These are phyloP conservation scores for Apiosordaria backusii DNA, from an alignment of 495 filamentous ascomycete genomes.

Conservation along the genomic window DNA sequence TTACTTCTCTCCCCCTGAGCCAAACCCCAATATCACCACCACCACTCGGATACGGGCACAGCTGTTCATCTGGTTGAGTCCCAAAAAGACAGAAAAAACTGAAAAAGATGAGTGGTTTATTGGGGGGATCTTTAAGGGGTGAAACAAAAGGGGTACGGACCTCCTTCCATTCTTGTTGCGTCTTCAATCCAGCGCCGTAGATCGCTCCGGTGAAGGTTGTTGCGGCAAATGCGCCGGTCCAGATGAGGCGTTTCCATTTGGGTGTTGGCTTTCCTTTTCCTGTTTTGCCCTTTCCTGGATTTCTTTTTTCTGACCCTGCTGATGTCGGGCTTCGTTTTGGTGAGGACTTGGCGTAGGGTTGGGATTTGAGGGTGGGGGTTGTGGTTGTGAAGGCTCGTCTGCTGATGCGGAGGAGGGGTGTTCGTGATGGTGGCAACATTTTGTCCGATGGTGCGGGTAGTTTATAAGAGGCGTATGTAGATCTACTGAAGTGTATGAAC, in stretches of 20 bases:
- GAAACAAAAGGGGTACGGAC: constrained; percentile 17
- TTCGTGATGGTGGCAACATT: background rate
- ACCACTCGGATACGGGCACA: too few relatives aligned
- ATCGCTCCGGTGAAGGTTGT: constrained; percentile 48
- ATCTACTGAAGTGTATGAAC: background rate
- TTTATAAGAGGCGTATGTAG: background rate
- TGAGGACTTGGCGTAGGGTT: background rate
- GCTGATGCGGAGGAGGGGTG: background rate
- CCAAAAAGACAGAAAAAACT: background rate
- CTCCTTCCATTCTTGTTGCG: constrained; percentile 39
- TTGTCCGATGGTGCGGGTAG: background rate
- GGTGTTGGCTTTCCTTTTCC: constrained; percentile 15
- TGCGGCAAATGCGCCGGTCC: constrained; percentile 48
- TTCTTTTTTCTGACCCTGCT: background rate
- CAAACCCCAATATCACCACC: too few relatives aligned
- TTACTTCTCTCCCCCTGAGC: too few relatives aligned
- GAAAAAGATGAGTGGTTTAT: background rate
- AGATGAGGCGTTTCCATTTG: constrained; percentile 30
- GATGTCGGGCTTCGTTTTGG: background rate
- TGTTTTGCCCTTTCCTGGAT: background rate
- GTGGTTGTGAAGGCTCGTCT: background rate
- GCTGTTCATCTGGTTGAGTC: too few relatives aligned
- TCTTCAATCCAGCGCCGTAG: constrained; percentile 60
- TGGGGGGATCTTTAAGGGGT: background rate
- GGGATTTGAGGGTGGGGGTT: background rate